A percentile compares a stretch with the other conserved stretches of the same genome.
Evolutionary conservation across 768 basidiomycete species (phyloP).

Genomic region (Pseudohyphozyma bogoriensis): DNA sequence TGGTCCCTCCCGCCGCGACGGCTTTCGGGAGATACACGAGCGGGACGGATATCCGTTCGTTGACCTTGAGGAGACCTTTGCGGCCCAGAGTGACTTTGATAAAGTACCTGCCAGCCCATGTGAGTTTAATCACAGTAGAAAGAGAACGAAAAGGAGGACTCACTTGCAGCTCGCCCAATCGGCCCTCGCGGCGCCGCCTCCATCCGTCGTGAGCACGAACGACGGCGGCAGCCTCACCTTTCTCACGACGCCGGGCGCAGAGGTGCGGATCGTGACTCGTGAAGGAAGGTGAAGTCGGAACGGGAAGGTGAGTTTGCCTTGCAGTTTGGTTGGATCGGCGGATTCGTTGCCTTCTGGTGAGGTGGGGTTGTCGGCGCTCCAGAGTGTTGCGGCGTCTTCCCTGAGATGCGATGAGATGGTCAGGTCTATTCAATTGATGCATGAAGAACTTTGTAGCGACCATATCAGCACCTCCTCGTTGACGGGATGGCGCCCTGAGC

Average conservation of each 20-base stretch:
- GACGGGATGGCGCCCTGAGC: constrained; percentile 1
- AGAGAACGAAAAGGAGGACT: neutral
- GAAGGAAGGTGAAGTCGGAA: constrained; percentile 4
- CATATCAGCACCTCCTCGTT: constrained; percentile 11
- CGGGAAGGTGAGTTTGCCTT: constrained; percentile 15
- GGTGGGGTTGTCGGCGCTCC: neutral
- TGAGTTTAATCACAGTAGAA: neutral
- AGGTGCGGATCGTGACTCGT: no score
- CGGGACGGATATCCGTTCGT: constrained; percentile 23
- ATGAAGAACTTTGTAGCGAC: neutral
- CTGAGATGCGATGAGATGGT: neutral
- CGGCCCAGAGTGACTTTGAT: constrained; percentile 22
- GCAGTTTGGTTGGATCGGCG: constrained; percentile 10
- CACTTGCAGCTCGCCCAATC: neutral
- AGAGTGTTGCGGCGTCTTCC: neutral
- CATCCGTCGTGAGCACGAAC: constrained; percentile 9
- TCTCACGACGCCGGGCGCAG: neutral
- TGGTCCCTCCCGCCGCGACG: neutral
- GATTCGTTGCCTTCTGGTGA: constrained; percentile 9
- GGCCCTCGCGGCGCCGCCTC: neutral
- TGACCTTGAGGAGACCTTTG: constrained; percentile 14
- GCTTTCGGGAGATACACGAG: constrained; percentile 18
- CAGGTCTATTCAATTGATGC: no score
- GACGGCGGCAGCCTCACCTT: constrained; percentile 15
- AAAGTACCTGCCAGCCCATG: constrained; percentile 11